Conservation (phyloP, 345 rosid genomes). For the Alliaria petiolata region DNA sequence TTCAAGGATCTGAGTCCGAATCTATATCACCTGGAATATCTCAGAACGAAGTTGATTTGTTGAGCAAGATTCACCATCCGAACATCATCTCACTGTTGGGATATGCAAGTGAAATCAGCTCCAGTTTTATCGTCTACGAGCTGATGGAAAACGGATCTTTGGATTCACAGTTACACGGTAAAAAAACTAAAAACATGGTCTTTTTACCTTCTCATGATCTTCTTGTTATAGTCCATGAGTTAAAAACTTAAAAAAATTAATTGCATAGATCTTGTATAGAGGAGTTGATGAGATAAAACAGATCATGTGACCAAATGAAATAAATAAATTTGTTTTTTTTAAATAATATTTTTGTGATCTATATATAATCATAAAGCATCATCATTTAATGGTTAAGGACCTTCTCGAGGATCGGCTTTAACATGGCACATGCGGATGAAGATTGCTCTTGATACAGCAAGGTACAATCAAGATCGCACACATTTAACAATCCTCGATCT, state of each 20-base stretch:
- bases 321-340: neutral
- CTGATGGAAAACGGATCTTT: slow-evolving; percentile 86
- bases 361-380: neutral
- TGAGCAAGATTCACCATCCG: slow-evolving; percentile 70
- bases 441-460: slow-evolving; percentile 86
- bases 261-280: neutral
- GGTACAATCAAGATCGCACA: slow-evolving; percentile 44
- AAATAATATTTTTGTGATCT: no score
- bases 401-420: slow-evolving; percentile 80
- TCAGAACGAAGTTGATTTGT: slow-evolving; percentile 85
- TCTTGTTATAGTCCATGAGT: neutral
- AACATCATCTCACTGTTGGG: slow-evolving; percentile 80
- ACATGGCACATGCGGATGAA: slow-evolving; percentile 91
- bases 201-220: neutral
- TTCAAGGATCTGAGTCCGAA: neutral
- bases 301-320: slow-evolving; percentile 23
- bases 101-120: slow-evolving; percentile 45
- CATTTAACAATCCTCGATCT: slow-evolving; percentile 1
- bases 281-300: slow-evolving; percentile 1
- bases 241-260: neutral
- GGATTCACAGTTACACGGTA: slow-evolving; percentile 83
- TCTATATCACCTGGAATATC: neutral
- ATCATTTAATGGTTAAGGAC: slow-evolving; percentile 51
- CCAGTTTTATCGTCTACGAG: slow-evolving; percentile 79
- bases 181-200: neutral